phyloP scores from a whole-genome alignment of 2,329 filamentous ascomycete species.

The Fusarium coffeatum region DNA sequence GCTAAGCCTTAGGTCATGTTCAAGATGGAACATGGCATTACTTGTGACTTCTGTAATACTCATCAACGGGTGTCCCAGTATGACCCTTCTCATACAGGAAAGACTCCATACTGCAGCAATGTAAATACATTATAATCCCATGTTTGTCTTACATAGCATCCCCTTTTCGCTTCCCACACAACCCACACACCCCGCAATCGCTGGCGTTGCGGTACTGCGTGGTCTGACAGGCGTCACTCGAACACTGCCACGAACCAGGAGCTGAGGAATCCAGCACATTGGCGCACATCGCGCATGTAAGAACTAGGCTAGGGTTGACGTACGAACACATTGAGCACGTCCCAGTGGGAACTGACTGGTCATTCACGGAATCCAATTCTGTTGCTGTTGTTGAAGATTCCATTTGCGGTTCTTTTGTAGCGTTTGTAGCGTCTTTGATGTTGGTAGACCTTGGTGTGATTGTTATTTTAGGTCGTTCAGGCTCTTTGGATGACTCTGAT shows the following conservation, averaged over 20 bases:
- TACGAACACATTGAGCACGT: constrained; percentile 76
- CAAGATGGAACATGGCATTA: not conserved
- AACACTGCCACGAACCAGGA: constrained; percentile 72
- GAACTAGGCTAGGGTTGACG: constrained; percentile 63
- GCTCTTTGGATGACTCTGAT: constrained; percentile 11
- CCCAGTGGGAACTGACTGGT: not conserved
- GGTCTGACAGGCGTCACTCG: constrained; percentile 63
- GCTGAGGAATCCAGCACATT: constrained; percentile 73
- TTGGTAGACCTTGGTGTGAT: not conserved
- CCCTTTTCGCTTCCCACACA: constrained; percentile 67
- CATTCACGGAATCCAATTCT: not conserved
- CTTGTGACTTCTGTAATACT: not conserved
- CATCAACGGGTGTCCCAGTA: not conserved
- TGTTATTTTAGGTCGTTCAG: not conserved
- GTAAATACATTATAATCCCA: constrained; percentile 2
- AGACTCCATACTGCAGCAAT: not conserved
- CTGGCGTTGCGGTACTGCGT: constrained; percentile 74
- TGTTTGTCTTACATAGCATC: not conserved
- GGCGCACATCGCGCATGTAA: constrained; percentile 76
- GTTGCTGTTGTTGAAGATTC: not conserved
- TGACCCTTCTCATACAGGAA: not conserved
- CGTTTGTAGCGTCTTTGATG: not conserved
- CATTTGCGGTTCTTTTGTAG: not conserved
- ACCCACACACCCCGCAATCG: constrained; percentile 76
- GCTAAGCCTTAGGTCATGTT: too few species aligned